Conservation (phyloP, 768 basidiomycete genomes). For the Asterophora lycoperdoides region DNA sequence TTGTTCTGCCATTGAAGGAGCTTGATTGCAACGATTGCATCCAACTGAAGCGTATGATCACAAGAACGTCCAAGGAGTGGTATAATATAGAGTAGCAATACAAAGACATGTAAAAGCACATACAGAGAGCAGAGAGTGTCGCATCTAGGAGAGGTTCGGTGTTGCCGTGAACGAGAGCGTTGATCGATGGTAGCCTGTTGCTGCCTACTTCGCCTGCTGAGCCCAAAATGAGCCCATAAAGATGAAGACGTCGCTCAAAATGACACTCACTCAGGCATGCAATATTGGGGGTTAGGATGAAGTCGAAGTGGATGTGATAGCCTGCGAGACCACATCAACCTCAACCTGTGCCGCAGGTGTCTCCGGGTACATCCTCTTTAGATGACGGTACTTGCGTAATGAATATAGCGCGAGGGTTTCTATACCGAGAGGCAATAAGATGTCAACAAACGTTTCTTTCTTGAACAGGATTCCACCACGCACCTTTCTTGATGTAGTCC, state of each 20-base stretch:
- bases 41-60: too few species aligned
- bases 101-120: background rate
- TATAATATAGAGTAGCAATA: background rate
- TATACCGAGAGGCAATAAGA: conserved; percentile 22
- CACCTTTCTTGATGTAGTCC: conserved; percentile 85
- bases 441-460: background rate
- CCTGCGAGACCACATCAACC: conserved; percentile 11
- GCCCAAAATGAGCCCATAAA: too few species aligned
- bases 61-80: background rate
- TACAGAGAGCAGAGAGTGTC: background rate
- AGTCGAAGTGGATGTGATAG: conserved; percentile 9
- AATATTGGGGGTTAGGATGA: conserved; percentile 1
- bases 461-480: conserved; percentile 15
- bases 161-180: background rate
- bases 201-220: background rate
- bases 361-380: conserved; percentile 67
- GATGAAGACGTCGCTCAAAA: too few species aligned
- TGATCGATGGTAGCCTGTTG: background rate
- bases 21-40: too few species aligned
- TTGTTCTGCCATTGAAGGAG: too few species aligned
- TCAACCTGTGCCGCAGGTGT: conserved; percentile 10
- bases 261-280: too few species aligned
- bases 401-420: conserved; percentile 83
- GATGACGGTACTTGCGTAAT: conserved; percentile 76
- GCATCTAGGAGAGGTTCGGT: background rate